Base-by-base conservation (phyloP, 2,329 filamentous ascomycete genomes). In the Bipolaris sorokiniana region DNA sequence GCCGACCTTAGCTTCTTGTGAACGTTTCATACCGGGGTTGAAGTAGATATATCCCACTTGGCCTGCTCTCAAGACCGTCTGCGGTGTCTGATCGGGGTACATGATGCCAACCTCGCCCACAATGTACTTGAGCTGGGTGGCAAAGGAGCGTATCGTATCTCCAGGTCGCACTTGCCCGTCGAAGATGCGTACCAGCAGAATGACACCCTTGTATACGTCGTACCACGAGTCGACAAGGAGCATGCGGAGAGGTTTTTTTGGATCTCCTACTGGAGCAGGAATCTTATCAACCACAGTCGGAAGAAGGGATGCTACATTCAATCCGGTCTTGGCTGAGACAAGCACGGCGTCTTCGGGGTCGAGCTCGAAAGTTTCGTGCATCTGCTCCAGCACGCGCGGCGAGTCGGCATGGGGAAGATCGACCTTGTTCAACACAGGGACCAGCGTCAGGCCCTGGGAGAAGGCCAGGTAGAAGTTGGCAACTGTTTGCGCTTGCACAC, bases 391-490 rank as follows among this genome's bases (percentile, higher is more conserved):
- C 5, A 94, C 93, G 26, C 92, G 84, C 26, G 89, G 86, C n/a
- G 93, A 84, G 71, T 99, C 95, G 6, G 95, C 92, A 10, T 92
- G 91, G 0, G 90, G 88, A 70, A 99, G 85, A 75, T 99, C 95
- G 51, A 99, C 90, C 82, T 99, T 99, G 81, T 99, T 99, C 70
- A 99, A 86, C 22, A 99, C 91, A 0, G 95, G 95, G 3, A 99
- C 87, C 60, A 99, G 84, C 20, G 88, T 84, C 49, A 99, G 80
- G 15, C 92, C 91, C 76, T 98, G 92, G 1, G 94, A 88, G 77
- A 99, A 99, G 7, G 95, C 95, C 22, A 98, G 86, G 75, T 98
- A 97, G 79, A 99, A 99, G 77, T 99, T 99, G 60, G 95, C 95
- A 7, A 99, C 95, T 0, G 95, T 99, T 81, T 99, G 95, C 5